phyloP scores from a whole-genome alignment of 2,329 filamentous ascomycete genomes.

The Penicillium aurantiogriseum region DNA sequence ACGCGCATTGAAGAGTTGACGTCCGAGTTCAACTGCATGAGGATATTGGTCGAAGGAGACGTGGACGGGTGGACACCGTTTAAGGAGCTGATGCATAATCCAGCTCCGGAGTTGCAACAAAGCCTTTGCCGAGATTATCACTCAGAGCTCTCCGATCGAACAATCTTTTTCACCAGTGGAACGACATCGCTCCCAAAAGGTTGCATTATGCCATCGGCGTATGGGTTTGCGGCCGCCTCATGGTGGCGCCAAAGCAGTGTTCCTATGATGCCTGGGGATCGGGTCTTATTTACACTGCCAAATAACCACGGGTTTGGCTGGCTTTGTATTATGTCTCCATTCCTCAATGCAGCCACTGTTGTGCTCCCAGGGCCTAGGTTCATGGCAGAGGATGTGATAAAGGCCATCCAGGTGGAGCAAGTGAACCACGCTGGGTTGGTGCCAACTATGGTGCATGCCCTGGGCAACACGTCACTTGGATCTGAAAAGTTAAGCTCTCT shows the following conservation, averaged over 20 bases:
- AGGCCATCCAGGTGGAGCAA: constrained; percentile 6
- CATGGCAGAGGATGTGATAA: constrained; percentile 7
- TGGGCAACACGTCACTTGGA: background rate
- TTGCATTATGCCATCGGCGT: constrained; percentile 13
- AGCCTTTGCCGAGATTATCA: background rate
- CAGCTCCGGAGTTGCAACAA: background rate
- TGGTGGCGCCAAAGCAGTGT: constrained; percentile 3
- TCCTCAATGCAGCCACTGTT: constrained; percentile 14
- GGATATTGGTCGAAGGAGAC: constrained; percentile 6
- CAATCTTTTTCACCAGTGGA: constrained; percentile 21
- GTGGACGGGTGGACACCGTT: constrained; percentile 2
- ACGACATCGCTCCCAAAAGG: constrained; percentile 20
- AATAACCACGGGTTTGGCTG: constrained; percentile 20
- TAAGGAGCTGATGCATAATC: background rate
- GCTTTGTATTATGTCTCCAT: constrained; percentile 9
- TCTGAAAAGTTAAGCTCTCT: constrained; percentile 3
- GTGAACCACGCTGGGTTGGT: constrained; percentile 6
- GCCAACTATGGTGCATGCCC: constrained; percentile 12
- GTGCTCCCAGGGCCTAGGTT: constrained; percentile 14
- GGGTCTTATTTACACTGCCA: constrained; percentile 8
- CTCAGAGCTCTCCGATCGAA: background rate
- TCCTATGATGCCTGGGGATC: constrained; percentile 14
- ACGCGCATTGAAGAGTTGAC: constrained; percentile 2
- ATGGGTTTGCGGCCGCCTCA: constrained; percentile 6
- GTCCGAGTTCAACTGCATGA: background rate